Evolutionary conservation across 768 basidiomycete species (phyloP).

Genomic region (Kwoniella bestiolae): DNA sequence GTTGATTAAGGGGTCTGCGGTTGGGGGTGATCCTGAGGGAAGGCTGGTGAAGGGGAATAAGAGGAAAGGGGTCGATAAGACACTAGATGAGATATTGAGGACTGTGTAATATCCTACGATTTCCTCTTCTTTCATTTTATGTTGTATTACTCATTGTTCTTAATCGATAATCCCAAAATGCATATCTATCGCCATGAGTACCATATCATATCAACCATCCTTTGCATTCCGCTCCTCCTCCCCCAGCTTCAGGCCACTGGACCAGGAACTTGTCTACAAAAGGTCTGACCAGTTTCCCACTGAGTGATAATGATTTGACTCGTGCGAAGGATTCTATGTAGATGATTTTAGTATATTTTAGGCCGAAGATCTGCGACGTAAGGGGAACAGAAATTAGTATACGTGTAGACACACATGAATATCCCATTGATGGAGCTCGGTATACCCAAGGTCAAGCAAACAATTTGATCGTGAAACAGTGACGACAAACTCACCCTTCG

Average conservation of each 20-base stretch:
- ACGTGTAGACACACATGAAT: constrained; percentile 9
- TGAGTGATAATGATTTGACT: constrained; percentile 76
- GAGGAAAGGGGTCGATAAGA: constrained; percentile 24
- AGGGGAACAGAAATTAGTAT: background rate
- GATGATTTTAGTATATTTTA: constrained; percentile 72
- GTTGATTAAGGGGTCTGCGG: constrained; percentile 40
- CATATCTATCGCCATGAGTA: background rate
- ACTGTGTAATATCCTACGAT: constrained; percentile 7
- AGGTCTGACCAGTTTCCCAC: constrained; percentile 77
- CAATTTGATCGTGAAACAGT: no score
- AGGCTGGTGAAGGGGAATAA: background rate
- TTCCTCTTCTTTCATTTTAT: constrained; percentile 3
- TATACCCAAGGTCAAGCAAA: no score
- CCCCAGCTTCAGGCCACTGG: constrained; percentile 74
- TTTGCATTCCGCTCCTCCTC: constrained; percentile 10
- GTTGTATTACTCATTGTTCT: background rate
- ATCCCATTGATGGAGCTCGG: no score
- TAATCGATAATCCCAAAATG: constrained; percentile 16
- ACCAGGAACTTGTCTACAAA: constrained; percentile 89
- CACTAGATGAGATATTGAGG: constrained; percentile 30
- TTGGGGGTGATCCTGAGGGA: background rate
- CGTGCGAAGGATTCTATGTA: constrained; percentile 96
- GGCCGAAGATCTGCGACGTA: constrained; percentile 72
- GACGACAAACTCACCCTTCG: constrained; percentile 65
- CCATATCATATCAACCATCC: constrained; percentile 18